Conservation (phyloP, 345 rosid species). For the Sonneratia caseolaris region DNA sequence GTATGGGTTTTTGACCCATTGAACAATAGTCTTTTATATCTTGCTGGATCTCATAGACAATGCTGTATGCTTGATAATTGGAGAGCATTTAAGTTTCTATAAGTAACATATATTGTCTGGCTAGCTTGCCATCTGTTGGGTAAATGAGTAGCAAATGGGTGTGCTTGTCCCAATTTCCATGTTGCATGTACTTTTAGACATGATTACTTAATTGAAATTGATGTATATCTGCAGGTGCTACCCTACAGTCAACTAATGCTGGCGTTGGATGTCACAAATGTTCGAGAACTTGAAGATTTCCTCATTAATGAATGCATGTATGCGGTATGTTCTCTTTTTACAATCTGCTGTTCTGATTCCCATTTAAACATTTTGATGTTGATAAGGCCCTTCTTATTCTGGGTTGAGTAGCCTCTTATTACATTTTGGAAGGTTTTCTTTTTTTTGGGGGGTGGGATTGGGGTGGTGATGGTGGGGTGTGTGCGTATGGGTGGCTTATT, state of each 20-base stretch:
- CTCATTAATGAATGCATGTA: constrained; percentile 98
- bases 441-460: too few relatives aligned
- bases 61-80: neutral
- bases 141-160: neutral
- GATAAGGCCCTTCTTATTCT: neutral
- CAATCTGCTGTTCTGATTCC: neutral
- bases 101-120: neutral
- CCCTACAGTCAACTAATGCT: constrained; percentile 81
- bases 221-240: constrained; percentile 41
- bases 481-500: neutral
- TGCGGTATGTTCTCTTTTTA: constrained; percentile 40
- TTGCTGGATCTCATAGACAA: neutral
- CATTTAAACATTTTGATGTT: neutral
- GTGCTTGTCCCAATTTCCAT: neutral
- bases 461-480: too few relatives aligned
- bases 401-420: neutral
- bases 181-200: neutral
- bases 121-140: neutral
- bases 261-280: constrained; percentile 83
- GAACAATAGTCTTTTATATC: neutral
- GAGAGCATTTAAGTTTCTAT: neutral
- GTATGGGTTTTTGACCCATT: neutral
- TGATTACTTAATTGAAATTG: neutral
- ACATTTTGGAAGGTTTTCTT: neutral
- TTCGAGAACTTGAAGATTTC: constrained; percentile 97